Base-by-base conservation (phyloP, 352 stramenopile genomes). In the Phytophthora pini region DNA sequence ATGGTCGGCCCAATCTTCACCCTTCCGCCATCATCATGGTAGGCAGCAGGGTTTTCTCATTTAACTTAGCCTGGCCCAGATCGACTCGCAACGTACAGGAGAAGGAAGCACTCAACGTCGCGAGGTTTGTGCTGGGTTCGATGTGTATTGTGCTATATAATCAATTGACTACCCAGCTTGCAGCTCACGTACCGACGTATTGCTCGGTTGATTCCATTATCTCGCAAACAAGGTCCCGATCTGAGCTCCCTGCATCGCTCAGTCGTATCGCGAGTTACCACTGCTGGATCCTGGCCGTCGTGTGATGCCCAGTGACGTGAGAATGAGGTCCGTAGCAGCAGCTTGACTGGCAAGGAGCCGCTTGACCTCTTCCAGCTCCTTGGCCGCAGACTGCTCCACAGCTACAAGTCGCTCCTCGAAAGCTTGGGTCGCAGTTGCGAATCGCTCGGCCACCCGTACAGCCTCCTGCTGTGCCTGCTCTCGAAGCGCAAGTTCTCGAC, bases 1-100 rank as follows among this genome's bases (percentile, higher is more conserved):
- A 90, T 90, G 70, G 72, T 92, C 5, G 58, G 53, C 2, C 84
- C 84, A 1, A 59, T 85, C 15, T 92, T 92, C 61, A 72, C 56
- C 4, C 61, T 92, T 13, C 79, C 77, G 4, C 27, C 76, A 15
- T 70, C 70, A 4, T 62, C 56, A 43, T 79, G 39, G 52, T 71
- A 34, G 65, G 7, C 48, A 22, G 20, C 29, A 52, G 31, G 20
- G 39, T 40, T 43, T 62, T 52, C 38, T 43, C 55, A 67, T 61
- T 63, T 65, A 62, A 70, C 45, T 57, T 64, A 49, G 38, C 34
- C 40, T 17, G 39, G 45, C 50, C 47, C 46, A 68, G 58, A 68
- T 59, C 47, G 26, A 44, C 26, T 36, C 3, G 54, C 17, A 15
- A 53, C 17, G 36, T 24, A 44, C 13, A 53, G n/a, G 9, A 44